phyloP scores from a whole-genome alignment of 2,329 filamentous ascomycete species.

The Ophiocordyceps camponoti-leonardi region DNA sequence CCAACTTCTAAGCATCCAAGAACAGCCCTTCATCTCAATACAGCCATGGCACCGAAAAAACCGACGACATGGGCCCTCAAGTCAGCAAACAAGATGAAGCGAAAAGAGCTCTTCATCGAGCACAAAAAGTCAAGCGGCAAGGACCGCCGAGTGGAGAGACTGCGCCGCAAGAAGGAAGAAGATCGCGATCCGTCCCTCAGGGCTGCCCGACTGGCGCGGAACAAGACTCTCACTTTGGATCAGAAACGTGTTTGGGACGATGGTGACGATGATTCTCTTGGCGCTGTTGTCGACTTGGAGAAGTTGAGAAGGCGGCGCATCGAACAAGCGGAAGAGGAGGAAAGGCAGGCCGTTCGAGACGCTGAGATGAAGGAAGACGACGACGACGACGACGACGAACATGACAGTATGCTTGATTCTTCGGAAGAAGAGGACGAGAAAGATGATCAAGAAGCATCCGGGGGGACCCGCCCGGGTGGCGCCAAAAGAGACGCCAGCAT shows the following conservation, averaged over 20 bases:
- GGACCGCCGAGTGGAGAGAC: constrained; percentile 58
- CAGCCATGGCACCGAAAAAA: constrained; percentile 16
- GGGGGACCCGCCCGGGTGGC: constrained; percentile 23
- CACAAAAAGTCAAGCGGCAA: constrained; percentile 64
- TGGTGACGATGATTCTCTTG: constrained; percentile 42
- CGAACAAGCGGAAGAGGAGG: constrained; percentile 32
- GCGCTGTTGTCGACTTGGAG: constrained; percentile 38
- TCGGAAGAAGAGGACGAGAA: constrained; percentile 40
- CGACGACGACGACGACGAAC: constrained; percentile 37
- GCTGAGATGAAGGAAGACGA: constrained; percentile 20
- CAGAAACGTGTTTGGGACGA: constrained; percentile 85
- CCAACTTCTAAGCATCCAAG: not conserved
- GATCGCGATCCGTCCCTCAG: constrained; percentile 63
- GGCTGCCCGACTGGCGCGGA: constrained; percentile 55
- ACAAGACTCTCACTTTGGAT: constrained; percentile 69
- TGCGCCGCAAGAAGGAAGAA: constrained; percentile 70
- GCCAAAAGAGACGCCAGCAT: constrained; percentile 29
- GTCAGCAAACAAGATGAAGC: constrained; percentile 59
- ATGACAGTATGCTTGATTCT: constrained; percentile 67
- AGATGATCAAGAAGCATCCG: constrained; percentile 31
- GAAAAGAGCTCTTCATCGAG: constrained; percentile 62
- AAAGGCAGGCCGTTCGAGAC: constrained; percentile 26
- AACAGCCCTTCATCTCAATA: not conserved
- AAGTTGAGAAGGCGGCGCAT: constrained; percentile 39
- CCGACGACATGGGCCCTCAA: constrained; percentile 21